Conservation (phyloP, 208 protist genomes). For the Trichomonas vaginalis region DNA sequence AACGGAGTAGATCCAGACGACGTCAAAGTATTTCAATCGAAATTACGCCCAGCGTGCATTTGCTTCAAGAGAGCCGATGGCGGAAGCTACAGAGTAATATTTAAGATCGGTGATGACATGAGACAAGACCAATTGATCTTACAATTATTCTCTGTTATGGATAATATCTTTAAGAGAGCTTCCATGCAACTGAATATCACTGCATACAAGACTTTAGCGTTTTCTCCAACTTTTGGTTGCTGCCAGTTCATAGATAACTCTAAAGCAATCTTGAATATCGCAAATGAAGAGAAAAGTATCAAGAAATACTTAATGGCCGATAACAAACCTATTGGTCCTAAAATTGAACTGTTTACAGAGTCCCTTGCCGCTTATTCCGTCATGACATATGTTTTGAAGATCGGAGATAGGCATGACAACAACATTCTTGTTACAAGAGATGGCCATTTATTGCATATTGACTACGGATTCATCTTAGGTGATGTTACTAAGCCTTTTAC, state of each 20-base stretch:
- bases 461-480: constrained; percentile 88
- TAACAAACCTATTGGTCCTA: background rate
- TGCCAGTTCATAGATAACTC: constrained; percentile 8
- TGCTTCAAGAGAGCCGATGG: background rate
- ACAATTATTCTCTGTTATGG: constrained; percentile 48
- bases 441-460: constrained; percentile 82
- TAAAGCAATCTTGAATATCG: background rate
- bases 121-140: constrained; percentile 88
- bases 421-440: constrained; percentile 39
- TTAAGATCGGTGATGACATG: constrained; percentile 63
- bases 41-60: background rate
- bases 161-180: constrained; percentile 25
- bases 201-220: background rate
- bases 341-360: constrained; percentile 1
- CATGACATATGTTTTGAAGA: constrained; percentile 80
- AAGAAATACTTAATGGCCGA: background rate
- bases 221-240: constrained; percentile 8
- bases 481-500: constrained; percentile 80
- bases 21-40: background rate
- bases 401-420: constrained; percentile 70
- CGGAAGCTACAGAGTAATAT: background rate
- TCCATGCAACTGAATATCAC: constrained; percentile 1
- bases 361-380: constrained; percentile 60
- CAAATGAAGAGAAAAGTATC: background rate
- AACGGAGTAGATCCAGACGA: background rate